Conservation (phyloP, 139 green algal genomes). For the Tetraselmis striata region DNA sequence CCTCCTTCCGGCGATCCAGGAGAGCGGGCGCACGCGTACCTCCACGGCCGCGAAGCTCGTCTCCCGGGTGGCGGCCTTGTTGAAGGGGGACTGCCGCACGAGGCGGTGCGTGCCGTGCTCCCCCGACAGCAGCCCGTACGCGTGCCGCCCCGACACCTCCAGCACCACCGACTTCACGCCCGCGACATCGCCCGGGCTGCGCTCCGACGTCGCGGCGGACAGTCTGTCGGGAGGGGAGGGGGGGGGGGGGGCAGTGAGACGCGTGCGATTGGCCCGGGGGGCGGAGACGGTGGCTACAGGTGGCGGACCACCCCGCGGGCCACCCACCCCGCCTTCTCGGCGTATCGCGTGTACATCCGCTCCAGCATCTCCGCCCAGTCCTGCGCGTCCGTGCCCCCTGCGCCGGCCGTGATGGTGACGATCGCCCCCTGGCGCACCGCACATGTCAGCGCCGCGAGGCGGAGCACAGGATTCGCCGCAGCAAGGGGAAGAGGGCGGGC, state of each 20-base stretch:
- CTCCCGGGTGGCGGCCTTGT: conserved; percentile 76
- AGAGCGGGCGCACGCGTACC: conserved; percentile 28
- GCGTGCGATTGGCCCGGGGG: too few relatives aligned
- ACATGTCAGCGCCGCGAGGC: background rate
- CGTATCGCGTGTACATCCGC: conserved; percentile 88
- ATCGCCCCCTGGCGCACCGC: conserved; percentile 29
- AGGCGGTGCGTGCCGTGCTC: conserved; percentile 96
- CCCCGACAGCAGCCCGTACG: conserved; percentile 59
- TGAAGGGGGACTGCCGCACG: conserved; percentile 90
- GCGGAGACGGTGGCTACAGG: too few relatives aligned
- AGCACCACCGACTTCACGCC: conserved; percentile 86
- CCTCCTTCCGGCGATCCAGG: too few relatives aligned
- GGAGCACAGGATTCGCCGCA: background rate
- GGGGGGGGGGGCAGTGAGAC: too few relatives aligned
- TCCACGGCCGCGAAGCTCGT: conserved; percentile 96
- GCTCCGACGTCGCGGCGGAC: background rate
- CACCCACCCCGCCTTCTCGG: conserved; percentile 21
- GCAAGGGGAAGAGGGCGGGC: conserved; percentile 20
- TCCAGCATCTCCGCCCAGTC: conserved; percentile 94
- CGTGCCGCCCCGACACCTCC: conserved; percentile 66
- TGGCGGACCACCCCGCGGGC: too few relatives aligned
- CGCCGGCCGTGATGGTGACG: conserved; percentile 55
- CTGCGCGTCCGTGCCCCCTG: conserved; percentile 78
- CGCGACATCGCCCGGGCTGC: conserved; percentile 65
- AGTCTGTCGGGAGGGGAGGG: too few relatives aligned